These are phyloP conservation scores for Colletotrichum zoysiae DNA, from an alignment of 2,329 filamentous ascomycete genomes.

Conservation along the genomic window DNA sequence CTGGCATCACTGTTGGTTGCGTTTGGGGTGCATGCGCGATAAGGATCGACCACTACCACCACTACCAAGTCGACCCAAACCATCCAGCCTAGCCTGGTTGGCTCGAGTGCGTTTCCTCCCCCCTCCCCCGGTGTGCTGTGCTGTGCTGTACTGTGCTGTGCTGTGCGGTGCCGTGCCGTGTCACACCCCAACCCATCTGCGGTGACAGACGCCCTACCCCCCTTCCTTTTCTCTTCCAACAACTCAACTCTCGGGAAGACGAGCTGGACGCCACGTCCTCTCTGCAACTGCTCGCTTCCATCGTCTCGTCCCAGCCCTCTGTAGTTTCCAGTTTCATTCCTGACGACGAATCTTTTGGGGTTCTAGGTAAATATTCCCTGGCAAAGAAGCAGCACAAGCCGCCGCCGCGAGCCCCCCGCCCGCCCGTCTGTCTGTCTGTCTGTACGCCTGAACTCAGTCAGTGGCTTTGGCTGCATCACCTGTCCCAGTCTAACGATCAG, in stretches of 20 bases:
- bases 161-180: neutral
- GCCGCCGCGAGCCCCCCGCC: neutral
- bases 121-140: neutral
- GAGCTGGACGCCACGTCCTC: neutral
- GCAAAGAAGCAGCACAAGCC: constrained; percentile 2
- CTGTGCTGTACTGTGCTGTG: neutral
- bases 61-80: constrained; percentile 40
- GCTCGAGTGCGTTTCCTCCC: neutral
- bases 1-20: constrained; percentile 10
- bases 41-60: constrained; percentile 47
- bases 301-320: neutral
- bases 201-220: constrained; percentile 8
- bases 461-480: constrained; percentile 13
- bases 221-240: constrained; percentile 9
- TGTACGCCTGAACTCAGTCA: neutral
- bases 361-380: neutral
- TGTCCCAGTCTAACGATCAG: neutral
- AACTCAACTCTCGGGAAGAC: neutral
- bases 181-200: constrained; percentile 11
- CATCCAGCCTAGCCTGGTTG: constrained; percentile 2
- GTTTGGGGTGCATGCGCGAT: constrained; percentile 47
- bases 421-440: no score
- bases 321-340: neutral
- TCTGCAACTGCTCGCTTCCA: neutral
- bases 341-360: neutral